Evolutionary conservation across 208 protist genomes (phyloP), one percentile per base, ranked within the genome.

Genomic region (Lotmaria passim): DNA sequence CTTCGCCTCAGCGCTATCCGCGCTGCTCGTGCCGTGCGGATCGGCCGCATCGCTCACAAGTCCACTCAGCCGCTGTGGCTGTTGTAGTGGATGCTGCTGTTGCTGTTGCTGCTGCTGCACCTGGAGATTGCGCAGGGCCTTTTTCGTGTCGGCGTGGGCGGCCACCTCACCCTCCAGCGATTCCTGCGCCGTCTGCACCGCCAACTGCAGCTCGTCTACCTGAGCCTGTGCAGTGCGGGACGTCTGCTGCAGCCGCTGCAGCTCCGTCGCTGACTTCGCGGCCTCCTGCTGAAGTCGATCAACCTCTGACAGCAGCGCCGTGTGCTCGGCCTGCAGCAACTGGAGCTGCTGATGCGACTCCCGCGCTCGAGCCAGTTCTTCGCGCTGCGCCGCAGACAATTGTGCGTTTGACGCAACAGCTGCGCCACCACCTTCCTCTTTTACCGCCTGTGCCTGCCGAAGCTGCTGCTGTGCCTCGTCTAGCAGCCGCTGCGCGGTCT

Each of bases 141-240:
- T 39, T 43, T 60, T 69, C 41, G 81, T 86, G 44, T 82, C 81
- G 19, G 72, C 51, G 64, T 89, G 86, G 10, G 83, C 82, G 14
- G 59, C 53, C 2, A 50, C 63, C 44, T 87, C 86, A 38, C 83
- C 83, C 17, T 89, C 81, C 21, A 92, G 68, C 10, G 79, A 78
- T 68, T 91, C 85, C 44, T 63, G 73, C 14, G 53, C 58, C 0
- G 71, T 58, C 53, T 62, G 61, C 15, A 83, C 23, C 31, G 84
- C 84, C 17, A 82, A 53, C 46, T 64, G 61, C 44, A 87, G 28
- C 26, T 56, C 47, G 19, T 77, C 75, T 7, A 76, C 53, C 51
- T 69, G 74, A 41, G 53, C 52, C 57, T 64, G 34, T 5, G 43
- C 17, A 14, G 51, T 50, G 1, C 57, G 69, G n/a, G 73, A 59